Evolutionary conservation across 257 asterid species (phyloP), one percentile per base, ranked within the genome.

Genomic region (Lycium barbarum): DNA sequence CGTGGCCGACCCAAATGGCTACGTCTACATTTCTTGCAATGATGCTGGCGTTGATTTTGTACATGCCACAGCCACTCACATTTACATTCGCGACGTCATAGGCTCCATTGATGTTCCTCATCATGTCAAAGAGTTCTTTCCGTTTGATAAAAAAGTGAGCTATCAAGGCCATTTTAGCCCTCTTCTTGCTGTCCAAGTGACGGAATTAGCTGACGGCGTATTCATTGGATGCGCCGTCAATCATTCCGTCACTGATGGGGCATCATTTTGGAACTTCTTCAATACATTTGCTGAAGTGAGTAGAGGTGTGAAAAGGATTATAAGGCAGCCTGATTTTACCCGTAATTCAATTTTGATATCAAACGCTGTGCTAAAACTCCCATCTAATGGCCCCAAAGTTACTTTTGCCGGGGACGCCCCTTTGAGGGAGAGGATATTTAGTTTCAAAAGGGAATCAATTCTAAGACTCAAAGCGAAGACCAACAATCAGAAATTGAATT

Each of bases 201-300:
- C 96, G 80, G 97, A 91, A 82, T 84, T 93, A 5, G 91, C 89
- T 33, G 96, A 92, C 76, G 96, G 97, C 38, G 85, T 94, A 7
- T 94, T 94, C 61, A 91, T 94, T 26, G 91, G 91, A 18, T 94
- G 95, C 90, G 47, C 93, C 79, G 92, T 92, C 10, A 91, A 93
- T 85, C 97, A 93, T 86, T 92, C 97, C 71, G 94, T 93, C 0
- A 79, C 89, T 0, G 97, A 93, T 9, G 96, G 97, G 7, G 92
- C 97, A 0, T 93, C 96, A 9, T 88, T 92, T 81, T 93, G 94
- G 94, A 90, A 93, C 17, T 93, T 93, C 66, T 91, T 93, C 49
- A 93, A 93, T 36, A 88, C 91, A 33, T 92, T 92, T 51, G 95
- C 96, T 10, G 97, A 92, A 73, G 62, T 88, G 14, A 85, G 89